Evolutionary conservation across 2,329 filamentous ascomycete genomes (phyloP).

Genomic region (Colletotrichum sidae): DNA sequence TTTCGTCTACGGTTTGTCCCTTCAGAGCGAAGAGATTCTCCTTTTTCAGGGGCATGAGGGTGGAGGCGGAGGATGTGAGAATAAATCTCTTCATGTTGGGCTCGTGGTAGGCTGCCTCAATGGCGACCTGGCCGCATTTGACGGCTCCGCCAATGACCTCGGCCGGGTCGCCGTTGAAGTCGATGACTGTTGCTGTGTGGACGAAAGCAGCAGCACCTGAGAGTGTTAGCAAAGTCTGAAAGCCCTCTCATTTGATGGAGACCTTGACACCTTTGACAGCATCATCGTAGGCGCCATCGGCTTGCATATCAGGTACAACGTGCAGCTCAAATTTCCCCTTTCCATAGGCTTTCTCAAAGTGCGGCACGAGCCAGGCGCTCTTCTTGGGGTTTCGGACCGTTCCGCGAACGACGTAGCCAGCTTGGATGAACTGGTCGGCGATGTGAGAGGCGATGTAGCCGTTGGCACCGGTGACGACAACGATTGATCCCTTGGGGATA

Average conservation of each 20-base stretch:
- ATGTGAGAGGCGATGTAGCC: constrained; percentile 56
- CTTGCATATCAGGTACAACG: constrained; percentile 48
- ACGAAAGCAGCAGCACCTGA: constrained; percentile 44
- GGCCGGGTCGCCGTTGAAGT: constrained; percentile 50
- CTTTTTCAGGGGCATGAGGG: constrained; percentile 27
- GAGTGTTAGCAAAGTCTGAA: background rate
- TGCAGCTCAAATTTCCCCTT: constrained; percentile 48
- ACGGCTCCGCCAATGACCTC: constrained; percentile 51
- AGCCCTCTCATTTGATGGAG: background rate
- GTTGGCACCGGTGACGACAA: constrained; percentile 56
- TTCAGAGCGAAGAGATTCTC: constrained; percentile 37
- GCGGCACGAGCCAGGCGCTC: constrained; percentile 44
- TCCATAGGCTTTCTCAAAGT: constrained; percentile 48
- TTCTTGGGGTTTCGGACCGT: constrained; percentile 52
- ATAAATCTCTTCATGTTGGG: constrained; percentile 23
- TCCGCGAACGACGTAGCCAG: constrained; percentile 58
- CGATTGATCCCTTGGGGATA: constrained; percentile 44
- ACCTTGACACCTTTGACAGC: constrained; percentile 43
- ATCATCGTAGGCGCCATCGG: constrained; percentile 42
- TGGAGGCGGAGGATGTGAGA: constrained; percentile 23
- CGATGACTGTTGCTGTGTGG: constrained; percentile 52
- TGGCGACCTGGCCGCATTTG: constrained; percentile 42
- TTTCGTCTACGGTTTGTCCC: constrained; percentile 36
- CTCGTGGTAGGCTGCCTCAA: constrained; percentile 40
- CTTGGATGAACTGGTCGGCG: constrained; percentile 50